Base-by-base conservation (phyloP, 2,329 filamentous ascomycete species). In the Clonostachys chloroleuca region DNA sequence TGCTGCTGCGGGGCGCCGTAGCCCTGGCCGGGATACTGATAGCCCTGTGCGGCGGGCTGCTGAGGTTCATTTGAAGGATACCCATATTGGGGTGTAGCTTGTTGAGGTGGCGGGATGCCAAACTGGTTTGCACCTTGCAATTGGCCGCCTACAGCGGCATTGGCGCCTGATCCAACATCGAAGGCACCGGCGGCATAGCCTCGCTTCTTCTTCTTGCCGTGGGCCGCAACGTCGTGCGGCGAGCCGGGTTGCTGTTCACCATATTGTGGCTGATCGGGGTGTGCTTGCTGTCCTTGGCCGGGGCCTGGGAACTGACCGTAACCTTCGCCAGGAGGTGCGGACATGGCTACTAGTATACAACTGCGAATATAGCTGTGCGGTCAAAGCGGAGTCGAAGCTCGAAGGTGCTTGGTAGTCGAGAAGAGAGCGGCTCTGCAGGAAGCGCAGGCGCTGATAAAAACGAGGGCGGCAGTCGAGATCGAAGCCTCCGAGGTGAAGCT, bases 141-240 rank as follows among this genome's bases (percentile, higher is more conserved):
- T 56, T 73, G 72, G 48, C 77, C 80, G 35, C 74, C 80, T 46
- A 64, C 66, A 47, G 65, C 70, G 47, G 87, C 84, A 77, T 97
- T 97, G 61, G 88, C 89, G 59, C 92, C 94, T 44, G 81, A 80
- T 44, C 88, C 90, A 59, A 97, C 94, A 50, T 95, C 92, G 68
- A 95, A 99, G 42, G 92, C 92, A 67, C 95, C 88, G 48, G 89
- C 89, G 47, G 94, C 94, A 73, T 97, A 97, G 48, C 88, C 86
- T 75, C 91, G 82, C 80, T 95, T 96, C 82, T 96, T 96, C 75
- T 91, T 91, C 67, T 80, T 84, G 52, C 72, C 77, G 42, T 73
- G 72, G 40, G 75, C 74, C 33, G 68, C 59, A 17, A 56, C 51
- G 34, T 59, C 54, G 44, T 57, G 55, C 6, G 14, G 14, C 41